phyloP scores from a whole-genome alignment of 768 basidiomycete genomes.

The Suillus hirtellus region DNA sequence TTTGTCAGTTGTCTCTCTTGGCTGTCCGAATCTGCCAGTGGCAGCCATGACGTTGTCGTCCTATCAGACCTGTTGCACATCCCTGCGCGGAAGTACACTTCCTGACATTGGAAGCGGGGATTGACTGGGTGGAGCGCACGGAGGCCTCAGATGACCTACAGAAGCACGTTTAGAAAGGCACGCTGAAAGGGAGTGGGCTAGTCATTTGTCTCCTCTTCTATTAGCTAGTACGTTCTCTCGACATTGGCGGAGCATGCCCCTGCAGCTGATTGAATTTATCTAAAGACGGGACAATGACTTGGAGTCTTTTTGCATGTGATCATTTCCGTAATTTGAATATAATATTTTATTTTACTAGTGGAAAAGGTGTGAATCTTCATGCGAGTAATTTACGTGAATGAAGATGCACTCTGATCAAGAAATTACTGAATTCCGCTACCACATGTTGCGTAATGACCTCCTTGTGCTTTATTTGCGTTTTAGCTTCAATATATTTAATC shows the following conservation, averaged over 20 bases:
- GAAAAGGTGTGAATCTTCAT: neutral
- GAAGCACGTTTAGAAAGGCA: constrained; percentile 49
- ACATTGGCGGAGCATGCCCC: neutral
- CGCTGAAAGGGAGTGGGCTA: constrained; percentile 45
- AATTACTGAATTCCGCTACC: neutral
- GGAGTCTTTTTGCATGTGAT: neutral
- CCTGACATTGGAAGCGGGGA: constrained; percentile 39
- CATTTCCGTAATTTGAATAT: constrained; percentile 1
- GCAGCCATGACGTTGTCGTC: constrained; percentile 60
- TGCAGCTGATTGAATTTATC: neutral
- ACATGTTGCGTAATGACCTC: neutral
- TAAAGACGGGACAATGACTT: constrained; percentile 1
- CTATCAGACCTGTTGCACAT: constrained; percentile 73
- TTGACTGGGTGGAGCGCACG: constrained; percentile 48
- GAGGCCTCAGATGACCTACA: constrained; percentile 20
- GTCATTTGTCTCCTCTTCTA: constrained; percentile 29
- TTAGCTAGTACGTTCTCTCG: constrained; percentile 3
- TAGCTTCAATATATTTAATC: neutral
- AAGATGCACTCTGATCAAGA: neutral
- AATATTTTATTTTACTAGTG: neutral
- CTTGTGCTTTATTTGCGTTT: neutral
- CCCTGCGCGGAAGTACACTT: constrained; percentile 66
- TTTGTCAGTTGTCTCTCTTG: constrained; percentile 19
- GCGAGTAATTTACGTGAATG: constrained; percentile 2
- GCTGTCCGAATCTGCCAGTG: constrained; percentile 40